phyloP scores from a whole-genome alignment of 495 filamentous ascomycete species.

The Symbiotaphrina buchneri region DNA sequence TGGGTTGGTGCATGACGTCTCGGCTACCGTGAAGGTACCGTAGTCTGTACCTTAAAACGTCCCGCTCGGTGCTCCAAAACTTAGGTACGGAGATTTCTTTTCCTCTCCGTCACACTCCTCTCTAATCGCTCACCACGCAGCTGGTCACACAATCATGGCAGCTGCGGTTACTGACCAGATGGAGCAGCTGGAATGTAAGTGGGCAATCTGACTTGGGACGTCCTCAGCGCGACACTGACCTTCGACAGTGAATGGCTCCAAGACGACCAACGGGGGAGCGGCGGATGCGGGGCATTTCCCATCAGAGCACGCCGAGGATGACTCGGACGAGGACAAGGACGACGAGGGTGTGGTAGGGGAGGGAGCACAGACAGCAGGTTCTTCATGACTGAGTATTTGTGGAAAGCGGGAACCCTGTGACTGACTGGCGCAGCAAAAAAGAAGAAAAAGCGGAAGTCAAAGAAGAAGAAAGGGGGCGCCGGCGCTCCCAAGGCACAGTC shows the following conservation, averaged over 20 bases:
- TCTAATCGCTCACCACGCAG: too few species aligned
- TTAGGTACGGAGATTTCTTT: too few species aligned
- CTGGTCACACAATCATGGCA: constrained; percentile 4
- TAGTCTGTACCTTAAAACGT: too few species aligned
- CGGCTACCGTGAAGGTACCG: too few species aligned
- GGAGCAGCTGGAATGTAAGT: constrained; percentile 4
- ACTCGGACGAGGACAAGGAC: constrained; percentile 25
- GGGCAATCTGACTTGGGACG: not conserved
- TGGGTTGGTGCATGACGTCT: too few species aligned
- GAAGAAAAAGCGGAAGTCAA: constrained; percentile 41
- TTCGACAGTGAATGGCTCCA: not conserved
- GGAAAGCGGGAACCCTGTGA: constrained; percentile 1
- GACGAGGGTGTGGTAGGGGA: constrained; percentile 14
- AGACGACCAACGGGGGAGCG: constrained; percentile 1
- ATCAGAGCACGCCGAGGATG: too few species aligned
- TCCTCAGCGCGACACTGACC: not conserved
- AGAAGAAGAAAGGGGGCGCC: constrained; percentile 30
- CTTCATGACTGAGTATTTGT: constrained; percentile 1
- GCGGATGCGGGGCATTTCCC: constrained; percentile 4
- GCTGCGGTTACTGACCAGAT: constrained; percentile 1
- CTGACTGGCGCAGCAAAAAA: constrained; percentile 27
- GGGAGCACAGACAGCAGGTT: constrained; percentile 20
- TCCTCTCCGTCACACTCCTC: too few species aligned
- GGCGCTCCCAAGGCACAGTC: constrained; percentile 39
- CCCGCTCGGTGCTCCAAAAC: too few species aligned